Conservation (phyloP, 345 rosid genomes). For the Dipteronia sinensis region DNA sequence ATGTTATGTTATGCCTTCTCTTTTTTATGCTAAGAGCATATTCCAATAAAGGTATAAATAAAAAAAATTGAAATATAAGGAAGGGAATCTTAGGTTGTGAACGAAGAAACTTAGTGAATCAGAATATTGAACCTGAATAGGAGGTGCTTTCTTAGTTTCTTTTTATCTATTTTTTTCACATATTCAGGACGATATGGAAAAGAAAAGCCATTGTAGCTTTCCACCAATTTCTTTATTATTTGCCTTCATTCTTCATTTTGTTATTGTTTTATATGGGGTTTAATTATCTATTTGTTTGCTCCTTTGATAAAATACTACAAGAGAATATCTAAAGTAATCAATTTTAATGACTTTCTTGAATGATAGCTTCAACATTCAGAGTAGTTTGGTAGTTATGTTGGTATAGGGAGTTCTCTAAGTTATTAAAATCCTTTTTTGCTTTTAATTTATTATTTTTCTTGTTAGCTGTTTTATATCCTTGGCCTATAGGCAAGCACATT, state of each 20-base stretch:
- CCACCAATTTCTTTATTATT: background rate
- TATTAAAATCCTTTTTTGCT: background rate
- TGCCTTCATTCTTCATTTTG: background rate
- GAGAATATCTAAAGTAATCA: background rate
- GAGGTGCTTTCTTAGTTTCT: background rate
- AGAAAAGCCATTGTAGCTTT: background rate
- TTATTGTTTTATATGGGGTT: background rate
- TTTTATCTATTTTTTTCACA: background rate
- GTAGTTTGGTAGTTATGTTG: background rate
- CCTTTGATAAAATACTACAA: no score
- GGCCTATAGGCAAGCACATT: background rate
- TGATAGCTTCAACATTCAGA: background rate
- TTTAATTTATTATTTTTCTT: background rate
- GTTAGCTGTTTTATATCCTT: background rate
- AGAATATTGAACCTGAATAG: background rate
- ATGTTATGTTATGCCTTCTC: background rate
- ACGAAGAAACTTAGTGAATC: background rate
- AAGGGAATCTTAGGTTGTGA: background rate
- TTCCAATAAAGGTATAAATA: background rate
- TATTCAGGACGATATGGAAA: no score
- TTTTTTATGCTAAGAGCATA: background rate
- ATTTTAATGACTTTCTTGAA: background rate
- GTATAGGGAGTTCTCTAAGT: background rate
- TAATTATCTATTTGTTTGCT: background rate
- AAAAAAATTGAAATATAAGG: background rate